These are phyloP conservation scores for Kockovaella imperatae DNA, from an alignment of 768 basidiomycete genomes.

Conservation along the genomic window DNA sequence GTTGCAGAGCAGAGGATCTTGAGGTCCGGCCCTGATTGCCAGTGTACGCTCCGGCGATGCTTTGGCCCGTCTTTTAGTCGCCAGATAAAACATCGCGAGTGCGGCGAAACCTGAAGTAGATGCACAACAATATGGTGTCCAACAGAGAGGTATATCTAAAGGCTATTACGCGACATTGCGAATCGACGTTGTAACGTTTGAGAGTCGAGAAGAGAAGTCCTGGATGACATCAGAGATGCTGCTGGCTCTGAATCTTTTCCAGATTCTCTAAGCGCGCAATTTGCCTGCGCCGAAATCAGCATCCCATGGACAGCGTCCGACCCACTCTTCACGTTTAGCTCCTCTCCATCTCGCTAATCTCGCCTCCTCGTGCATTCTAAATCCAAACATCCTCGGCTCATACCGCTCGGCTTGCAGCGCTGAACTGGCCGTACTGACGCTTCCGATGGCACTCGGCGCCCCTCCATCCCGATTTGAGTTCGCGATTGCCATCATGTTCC, in stretches of 20 bases:
- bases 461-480: neutral
- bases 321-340: conserved; percentile 75
- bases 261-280: conserved; percentile 47
- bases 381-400: conserved; percentile 89
- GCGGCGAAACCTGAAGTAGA: too few relatives aligned
- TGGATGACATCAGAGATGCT: conserved; percentile 2
- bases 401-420: conserved; percentile 88
- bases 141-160: too few relatives aligned
- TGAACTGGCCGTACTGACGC: conserved; percentile 68
- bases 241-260: conserved; percentile 36
- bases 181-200: too few relatives aligned
- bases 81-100: too few relatives aligned
- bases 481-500: conserved; percentile 1
- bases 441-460: conserved; percentile 50
- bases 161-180: too few relatives aligned
- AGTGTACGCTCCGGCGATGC: too few relatives aligned
- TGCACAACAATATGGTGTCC: too few relatives aligned
- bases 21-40: too few relatives aligned
- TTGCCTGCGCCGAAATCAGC: conserved; percentile 44
- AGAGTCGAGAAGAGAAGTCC: neutral
- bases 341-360: conserved; percentile 94
- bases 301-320: conserved; percentile 9
- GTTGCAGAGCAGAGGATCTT: too few relatives aligned
- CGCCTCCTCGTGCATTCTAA: conserved; percentile 88
- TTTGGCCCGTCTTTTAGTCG: too few relatives aligned